These are phyloP conservation scores for Yamadazyma siamensis DNA, from an alignment of 1,139 yeast species.

Conservation along the genomic window DNA sequence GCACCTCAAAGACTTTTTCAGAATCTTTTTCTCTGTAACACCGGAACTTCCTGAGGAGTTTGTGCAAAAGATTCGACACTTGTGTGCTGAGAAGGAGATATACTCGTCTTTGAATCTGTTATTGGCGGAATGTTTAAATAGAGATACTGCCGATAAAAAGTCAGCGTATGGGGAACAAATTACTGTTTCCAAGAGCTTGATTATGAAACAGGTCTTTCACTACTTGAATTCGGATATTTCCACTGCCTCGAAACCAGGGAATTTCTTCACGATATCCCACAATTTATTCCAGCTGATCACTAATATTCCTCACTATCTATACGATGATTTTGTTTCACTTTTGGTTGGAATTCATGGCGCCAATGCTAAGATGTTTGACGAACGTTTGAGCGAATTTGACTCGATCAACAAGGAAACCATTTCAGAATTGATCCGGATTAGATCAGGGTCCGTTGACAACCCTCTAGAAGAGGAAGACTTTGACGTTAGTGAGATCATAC, in stretches of 20 bases:
- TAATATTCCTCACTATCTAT: constrained; percentile 2
- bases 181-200: constrained; percentile 31
- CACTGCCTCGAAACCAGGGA: constrained; percentile 20
- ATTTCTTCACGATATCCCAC: constrained; percentile 25
- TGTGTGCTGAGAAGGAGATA: constrained; percentile 25
- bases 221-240: constrained; percentile 15
- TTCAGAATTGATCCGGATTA: too few species aligned
- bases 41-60: constrained; percentile 21
- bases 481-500: too few species aligned
- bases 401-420: too few species aligned
- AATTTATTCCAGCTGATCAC: constrained; percentile 31
- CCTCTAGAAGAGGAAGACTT: too few species aligned
- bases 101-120: constrained; percentile 27
- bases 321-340: too few species aligned
- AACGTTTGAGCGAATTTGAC: too few species aligned
- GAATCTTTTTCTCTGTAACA: constrained; percentile 30
- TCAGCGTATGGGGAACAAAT: constrained; percentile 35
- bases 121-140: constrained; percentile 28
- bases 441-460: too few species aligned
- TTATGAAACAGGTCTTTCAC: too few species aligned
- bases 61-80: constrained; percentile 21
- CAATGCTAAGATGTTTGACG: too few species aligned
- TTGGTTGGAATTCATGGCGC: too few species aligned
- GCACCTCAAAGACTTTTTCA: constrained; percentile 30
- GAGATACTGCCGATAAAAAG: constrained; percentile 29